A percentile compares a stretch with the other conserved stretches of the same genome.
These are phyloP conservation scores for Sedum album DNA, from an alignment of 164 flowering plant genomes.

Conservation along the genomic window DNA sequence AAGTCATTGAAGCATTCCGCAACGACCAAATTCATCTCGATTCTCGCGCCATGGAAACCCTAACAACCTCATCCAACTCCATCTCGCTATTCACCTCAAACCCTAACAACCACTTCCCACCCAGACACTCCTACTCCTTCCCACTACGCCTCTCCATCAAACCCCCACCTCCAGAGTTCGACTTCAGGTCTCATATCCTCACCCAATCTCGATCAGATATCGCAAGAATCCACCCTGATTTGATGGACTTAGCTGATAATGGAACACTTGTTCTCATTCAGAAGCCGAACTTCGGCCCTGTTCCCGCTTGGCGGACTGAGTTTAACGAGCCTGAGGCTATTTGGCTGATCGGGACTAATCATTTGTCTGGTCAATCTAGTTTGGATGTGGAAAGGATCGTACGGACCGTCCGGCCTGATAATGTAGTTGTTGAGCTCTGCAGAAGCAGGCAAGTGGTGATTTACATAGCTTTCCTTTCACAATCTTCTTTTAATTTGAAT, in stretches of 20 bases:
- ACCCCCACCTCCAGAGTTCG: slow-evolving; percentile 71
- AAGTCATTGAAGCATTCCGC: background rate
- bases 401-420: slow-evolving; percentile 63
- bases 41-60: slow-evolving; percentile 31
- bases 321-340: slow-evolving; percentile 86
- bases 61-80: slow-evolving; percentile 19
- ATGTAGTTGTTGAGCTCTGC: slow-evolving; percentile 91
- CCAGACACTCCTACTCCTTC: slow-evolving; percentile 11
- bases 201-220: slow-evolving; percentile 31
- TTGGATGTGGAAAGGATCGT: slow-evolving; percentile 69
- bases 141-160: slow-evolving; percentile 32
- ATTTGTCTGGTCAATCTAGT: slow-evolving; percentile 44
- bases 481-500: background rate
- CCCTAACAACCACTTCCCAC: slow-evolving; percentile 16
- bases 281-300: slow-evolving; percentile 72
- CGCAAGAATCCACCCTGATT: slow-evolving; percentile 43
- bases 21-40: background rate
- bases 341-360: slow-evolving; percentile 77
- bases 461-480: background rate
- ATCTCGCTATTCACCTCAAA: slow-evolving; percentile 25
- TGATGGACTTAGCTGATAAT: slow-evolving; percentile 58
- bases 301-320: slow-evolving; percentile 66
- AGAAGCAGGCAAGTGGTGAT: slow-evolving; percentile 69
- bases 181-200: slow-evolving; percentile 45
- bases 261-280: slow-evolving; percentile 56